Percentiles rank a stretch among this genome's conserved stretches.
These are phyloP conservation scores for Rhodotorula sp. DNA, from an alignment of 1,284 basidiomycete genomes.

Conservation along the genomic window DNA sequence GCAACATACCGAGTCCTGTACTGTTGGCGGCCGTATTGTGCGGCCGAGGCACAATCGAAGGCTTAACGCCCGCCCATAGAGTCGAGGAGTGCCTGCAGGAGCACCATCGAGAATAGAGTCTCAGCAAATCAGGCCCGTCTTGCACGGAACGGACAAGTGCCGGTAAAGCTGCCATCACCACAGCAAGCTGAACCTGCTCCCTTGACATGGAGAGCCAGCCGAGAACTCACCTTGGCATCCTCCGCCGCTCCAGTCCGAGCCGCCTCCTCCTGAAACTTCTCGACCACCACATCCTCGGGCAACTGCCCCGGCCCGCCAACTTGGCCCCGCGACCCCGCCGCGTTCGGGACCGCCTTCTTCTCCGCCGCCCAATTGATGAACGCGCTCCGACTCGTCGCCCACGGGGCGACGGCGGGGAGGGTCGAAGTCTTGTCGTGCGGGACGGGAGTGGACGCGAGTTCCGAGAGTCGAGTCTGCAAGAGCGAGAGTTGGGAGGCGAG, in stretches of 20 bases:
- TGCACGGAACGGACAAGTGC: too few species aligned
- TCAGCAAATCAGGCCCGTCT: too few species aligned
- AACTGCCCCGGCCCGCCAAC: neutral
- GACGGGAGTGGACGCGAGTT: constrained; percentile 23
- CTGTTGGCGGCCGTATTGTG: neutral
- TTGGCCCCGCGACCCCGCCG: neutral
- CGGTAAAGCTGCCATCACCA: too few species aligned
- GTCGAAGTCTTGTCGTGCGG: constrained; percentile 2
- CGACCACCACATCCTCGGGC: constrained; percentile 9
- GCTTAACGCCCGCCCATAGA: neutral
- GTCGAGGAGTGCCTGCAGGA: constrained; percentile 9
- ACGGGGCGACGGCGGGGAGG: constrained; percentile 11
- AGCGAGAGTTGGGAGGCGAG: constrained; percentile 23
- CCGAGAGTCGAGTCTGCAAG: constrained; percentile 23
- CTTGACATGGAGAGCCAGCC: neutral
- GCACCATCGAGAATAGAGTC: too few species aligned
- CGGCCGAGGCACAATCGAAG: too few species aligned
- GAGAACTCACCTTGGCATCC: constrained; percentile 17
- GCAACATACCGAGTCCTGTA: neutral
- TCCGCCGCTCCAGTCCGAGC: constrained; percentile 9
- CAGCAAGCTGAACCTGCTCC: too few species aligned
- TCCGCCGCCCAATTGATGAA: constrained; percentile 40
- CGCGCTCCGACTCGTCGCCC: constrained; percentile 18
- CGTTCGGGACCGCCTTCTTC: constrained; percentile 9
- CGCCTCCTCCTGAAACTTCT: constrained; percentile 3